phyloP scores from a whole-genome alignment of 2,329 filamentous ascomycete genomes.

The Alternaria ethzedia region DNA sequence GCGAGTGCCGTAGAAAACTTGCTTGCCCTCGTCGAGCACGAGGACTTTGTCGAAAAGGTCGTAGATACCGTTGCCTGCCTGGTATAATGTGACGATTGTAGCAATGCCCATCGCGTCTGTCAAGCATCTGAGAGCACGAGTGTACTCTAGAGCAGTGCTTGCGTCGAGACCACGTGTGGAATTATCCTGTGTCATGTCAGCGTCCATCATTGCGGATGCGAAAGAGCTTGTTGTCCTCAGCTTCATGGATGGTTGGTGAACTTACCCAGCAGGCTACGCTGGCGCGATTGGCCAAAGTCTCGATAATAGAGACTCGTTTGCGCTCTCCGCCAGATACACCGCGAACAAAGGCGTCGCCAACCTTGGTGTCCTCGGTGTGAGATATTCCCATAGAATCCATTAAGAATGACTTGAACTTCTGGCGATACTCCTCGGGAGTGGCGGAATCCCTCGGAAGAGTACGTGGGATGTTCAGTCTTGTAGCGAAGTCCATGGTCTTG shows the following conservation, averaged over 20 bases:
- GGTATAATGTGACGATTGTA: conserved; percentile 64
- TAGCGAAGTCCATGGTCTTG: conserved; percentile 62
- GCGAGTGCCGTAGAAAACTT: conserved; percentile 75
- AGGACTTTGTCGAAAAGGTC: conserved; percentile 74
- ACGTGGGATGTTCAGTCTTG: conserved; percentile 63
- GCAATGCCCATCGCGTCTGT: conserved; percentile 58
- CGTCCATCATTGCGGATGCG: not conserved
- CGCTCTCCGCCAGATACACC: conserved; percentile 73
- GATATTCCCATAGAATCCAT: conserved; percentile 49
- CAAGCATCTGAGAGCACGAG: conserved; percentile 58
- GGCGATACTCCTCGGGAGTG: conserved; percentile 55
- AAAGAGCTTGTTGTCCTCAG: not conserved
- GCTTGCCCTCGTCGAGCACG: conserved; percentile 75
- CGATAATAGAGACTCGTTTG: conserved; percentile 73
- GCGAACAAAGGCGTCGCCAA: conserved; percentile 70
- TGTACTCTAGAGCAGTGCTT: conserved; percentile 61
- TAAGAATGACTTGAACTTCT: conserved; percentile 60
- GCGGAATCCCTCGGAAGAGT: conserved; percentile 59
- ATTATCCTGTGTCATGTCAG: conserved; percentile 41
- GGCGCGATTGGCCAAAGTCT: conserved; percentile 64
- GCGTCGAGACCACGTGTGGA: conserved; percentile 46
- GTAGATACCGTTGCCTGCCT: conserved; percentile 59
- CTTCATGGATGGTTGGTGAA: not conserved
- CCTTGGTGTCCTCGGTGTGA: conserved; percentile 69
- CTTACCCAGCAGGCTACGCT: conserved; percentile 58